These are phyloP conservation scores for Calonectria ilicicola DNA, from an alignment of 2,329 filamentous ascomycete genomes.

Conservation along the genomic window DNA sequence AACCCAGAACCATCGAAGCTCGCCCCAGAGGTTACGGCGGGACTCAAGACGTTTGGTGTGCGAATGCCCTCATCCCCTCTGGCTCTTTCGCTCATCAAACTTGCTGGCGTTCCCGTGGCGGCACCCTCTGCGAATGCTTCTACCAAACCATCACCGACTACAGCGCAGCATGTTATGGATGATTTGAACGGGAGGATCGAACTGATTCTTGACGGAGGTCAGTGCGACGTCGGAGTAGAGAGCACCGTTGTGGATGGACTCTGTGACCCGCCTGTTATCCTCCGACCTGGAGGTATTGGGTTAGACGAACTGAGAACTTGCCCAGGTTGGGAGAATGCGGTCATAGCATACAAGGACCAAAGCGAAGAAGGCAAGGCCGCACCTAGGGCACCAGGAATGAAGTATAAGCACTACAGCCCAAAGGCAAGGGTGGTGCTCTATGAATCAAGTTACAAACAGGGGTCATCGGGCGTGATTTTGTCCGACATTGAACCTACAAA, in stretches of 20 bases:
- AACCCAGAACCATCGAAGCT: slow-evolving; percentile 77
- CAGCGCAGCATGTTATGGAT: slow-evolving; percentile 87
- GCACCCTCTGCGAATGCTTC: slow-evolving; percentile 96
- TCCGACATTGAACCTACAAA: slow-evolving; percentile 49
- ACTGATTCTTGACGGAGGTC: slow-evolving; percentile 88
- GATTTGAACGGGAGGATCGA: slow-evolving; percentile 87
- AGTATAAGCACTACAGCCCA: slow-evolving; percentile 98
- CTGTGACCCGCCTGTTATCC: slow-evolving; percentile 81
- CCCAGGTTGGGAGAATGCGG: slow-evolving; percentile 83
- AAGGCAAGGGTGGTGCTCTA: slow-evolving; percentile 88
- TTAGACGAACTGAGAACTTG: slow-evolving; percentile 81
- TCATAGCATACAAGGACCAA: slow-evolving; percentile 82
- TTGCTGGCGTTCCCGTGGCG: slow-evolving; percentile 83
- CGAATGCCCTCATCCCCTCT: slow-evolving; percentile 89
- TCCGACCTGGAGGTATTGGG: slow-evolving; percentile 88
- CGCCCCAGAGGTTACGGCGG: slow-evolving; percentile 92
- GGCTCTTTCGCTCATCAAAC: slow-evolving; percentile 87
- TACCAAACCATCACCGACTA: slow-evolving; percentile 91
- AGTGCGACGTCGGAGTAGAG: slow-evolving; percentile 90
- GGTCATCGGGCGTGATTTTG: slow-evolving; percentile 49
- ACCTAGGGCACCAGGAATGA: slow-evolving; percentile 95
- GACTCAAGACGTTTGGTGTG: slow-evolving; percentile 85
- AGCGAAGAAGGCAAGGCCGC: slow-evolving; percentile 72
- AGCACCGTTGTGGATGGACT: slow-evolving; percentile 97
- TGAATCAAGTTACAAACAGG: slow-evolving; percentile 63